A percentile compares a stretch with the other conserved stretches of the same genome.
phyloP scores from a whole-genome alignment of 2,329 filamentous ascomycete genomes.

The Cordyceps farinosa region DNA sequence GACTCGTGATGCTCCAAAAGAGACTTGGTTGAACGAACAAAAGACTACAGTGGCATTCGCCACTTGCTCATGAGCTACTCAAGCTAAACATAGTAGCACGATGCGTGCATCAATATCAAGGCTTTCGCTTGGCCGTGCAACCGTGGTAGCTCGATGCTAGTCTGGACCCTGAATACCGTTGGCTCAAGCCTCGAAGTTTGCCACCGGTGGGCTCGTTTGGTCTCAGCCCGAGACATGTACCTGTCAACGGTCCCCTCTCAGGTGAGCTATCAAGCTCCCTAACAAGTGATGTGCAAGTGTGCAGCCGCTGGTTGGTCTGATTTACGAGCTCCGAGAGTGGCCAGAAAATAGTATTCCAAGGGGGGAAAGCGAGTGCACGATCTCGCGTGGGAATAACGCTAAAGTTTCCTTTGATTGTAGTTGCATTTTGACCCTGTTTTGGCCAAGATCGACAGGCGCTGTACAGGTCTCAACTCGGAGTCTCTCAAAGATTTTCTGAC shows the following conservation, averaged over 20 bases:
- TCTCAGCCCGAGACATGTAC: background rate
- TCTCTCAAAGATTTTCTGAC: background rate
- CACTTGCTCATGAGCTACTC: background rate
- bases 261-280: background rate
- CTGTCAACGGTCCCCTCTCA: background rate
- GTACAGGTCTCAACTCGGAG: background rate
- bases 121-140: background rate
- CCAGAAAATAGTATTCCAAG: background rate
- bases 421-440: background rate
- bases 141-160: background rate
- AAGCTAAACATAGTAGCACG: background rate
- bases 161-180: background rate
- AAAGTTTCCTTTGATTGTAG: background rate
- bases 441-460: background rate
- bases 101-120: background rate
- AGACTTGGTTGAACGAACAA: background rate
- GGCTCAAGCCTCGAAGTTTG: background rate
- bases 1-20: background rate
- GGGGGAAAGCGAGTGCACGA: background rate
- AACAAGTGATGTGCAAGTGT: background rate
- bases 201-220: too few relatives aligned
- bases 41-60: background rate
- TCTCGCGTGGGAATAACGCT: background rate
- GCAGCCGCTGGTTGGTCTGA: background rate
- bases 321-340: background rate